Evolutionary conservation across 139 green algal genomes (phyloP).

Genomic region (Micractinium conductrix): DNA sequence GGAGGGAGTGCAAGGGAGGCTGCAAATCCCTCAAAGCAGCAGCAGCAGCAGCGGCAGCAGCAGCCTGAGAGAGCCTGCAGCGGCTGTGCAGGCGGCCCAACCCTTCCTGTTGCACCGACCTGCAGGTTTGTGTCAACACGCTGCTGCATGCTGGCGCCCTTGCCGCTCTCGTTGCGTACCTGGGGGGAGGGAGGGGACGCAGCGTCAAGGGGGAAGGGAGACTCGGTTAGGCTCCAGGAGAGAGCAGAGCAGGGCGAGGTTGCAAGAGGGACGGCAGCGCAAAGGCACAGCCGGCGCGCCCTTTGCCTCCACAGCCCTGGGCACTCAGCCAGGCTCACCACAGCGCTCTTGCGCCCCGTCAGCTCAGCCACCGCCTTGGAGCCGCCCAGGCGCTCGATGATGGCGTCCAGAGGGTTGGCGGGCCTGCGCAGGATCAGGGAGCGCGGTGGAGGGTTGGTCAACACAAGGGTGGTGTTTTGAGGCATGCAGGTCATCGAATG

Average conservation of each 20-base stretch:
- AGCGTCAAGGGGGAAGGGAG: too few species aligned
- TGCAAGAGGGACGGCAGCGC: too few species aligned
- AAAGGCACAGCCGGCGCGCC: too few species aligned
- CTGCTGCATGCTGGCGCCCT: neutral
- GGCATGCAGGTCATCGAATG: too few species aligned
- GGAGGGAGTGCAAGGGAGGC: neutral
- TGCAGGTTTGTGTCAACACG: neutral
- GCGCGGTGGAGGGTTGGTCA: neutral
- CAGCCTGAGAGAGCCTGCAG: neutral
- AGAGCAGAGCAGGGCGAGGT: too few species aligned
- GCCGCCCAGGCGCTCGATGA: conserved; percentile 82
- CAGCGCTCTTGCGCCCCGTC: conserved; percentile 56
- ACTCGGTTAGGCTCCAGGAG: neutral
- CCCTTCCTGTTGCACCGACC: neutral
- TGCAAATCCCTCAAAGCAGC: neutral
- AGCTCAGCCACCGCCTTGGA: conserved; percentile 75
- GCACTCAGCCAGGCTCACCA: neutral
- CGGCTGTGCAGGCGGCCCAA: neutral
- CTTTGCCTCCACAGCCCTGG: neutral
- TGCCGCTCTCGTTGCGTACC: conserved; percentile 8
- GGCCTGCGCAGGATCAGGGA: neutral
- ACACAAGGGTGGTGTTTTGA: neutral
- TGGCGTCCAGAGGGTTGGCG: neutral
- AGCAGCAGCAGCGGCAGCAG: neutral
- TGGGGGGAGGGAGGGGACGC: neutral